Base-by-base conservation (phyloP, 2,329 filamentous ascomycete species). In the Paramyrothecium roridum region DNA sequence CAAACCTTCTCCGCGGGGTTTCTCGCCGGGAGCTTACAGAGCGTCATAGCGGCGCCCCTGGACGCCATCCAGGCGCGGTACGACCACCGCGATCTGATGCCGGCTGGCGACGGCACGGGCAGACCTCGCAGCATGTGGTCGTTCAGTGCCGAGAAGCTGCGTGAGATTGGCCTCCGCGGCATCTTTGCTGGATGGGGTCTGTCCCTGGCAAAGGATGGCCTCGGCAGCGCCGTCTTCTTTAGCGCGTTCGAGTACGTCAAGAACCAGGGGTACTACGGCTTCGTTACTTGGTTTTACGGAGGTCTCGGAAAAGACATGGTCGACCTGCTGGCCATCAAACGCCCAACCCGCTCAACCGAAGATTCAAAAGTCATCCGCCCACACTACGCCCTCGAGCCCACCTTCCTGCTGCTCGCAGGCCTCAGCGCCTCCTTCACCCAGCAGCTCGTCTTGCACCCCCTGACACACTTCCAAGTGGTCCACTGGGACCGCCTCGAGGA, bases 1-100 rank as follows among this genome's bases (percentile, higher is more conserved):
- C 80, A 86, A 40, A 90, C 88, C 2, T 89, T 91, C 55, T 75
- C 84, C 0, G 89, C 89, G 0, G 89, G 89, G 0, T 78, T 90
- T 37, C 70, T 88, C 1, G 89, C 88, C 0, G 89, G 89, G 0
- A 77, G 77, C 2, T 69, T 91, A 1, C 89, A 92, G 70, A 90
- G 86, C 57, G 65, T 91, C 17, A 69, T 91, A 11, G 89, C 89
- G 0, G 89, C 89, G 0, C 89, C 89, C 0, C 76, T 92, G 8
- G 89, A 93, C 61, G 89, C 89, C 0, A 81, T 93, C 3, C 88
- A 91, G 64, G 85, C 87, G 4, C 80, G 89, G 10, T 91, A 89
- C 70, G 86, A 89, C 62, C 80, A 83, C 60, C 72, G 73, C 1
- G 77, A 80, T 37, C 62, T 80, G 46, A 73, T 81, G 61, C 68